A percentile compares a stretch with the other conserved stretches of the same genome.
phyloP scores from a whole-genome alignment of 2,329 filamentous ascomycete species.

The Botrytis cinerea region DNA sequence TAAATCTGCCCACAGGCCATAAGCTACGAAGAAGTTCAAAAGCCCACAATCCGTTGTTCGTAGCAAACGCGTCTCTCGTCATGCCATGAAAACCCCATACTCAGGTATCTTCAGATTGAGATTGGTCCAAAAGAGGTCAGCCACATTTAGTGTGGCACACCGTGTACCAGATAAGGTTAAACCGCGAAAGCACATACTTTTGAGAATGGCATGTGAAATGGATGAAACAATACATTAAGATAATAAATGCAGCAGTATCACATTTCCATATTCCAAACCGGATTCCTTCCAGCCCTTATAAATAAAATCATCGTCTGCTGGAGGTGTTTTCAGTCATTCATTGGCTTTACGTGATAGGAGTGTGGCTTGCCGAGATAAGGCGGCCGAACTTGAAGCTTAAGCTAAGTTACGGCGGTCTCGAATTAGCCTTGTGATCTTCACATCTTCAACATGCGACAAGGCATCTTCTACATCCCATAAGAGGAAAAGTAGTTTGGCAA shows the following conservation, averaged over 20 bases:
- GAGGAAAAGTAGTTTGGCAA: constrained; percentile 31
- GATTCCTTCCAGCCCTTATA: not conserved
- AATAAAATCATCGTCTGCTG: not conserved
- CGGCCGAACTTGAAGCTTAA: not conserved
- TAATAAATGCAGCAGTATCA: not conserved
- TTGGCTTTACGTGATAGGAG: not conserved
- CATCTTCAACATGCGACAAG: constrained; percentile 28
- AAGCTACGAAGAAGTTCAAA: not conserved
- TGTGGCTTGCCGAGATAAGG: constrained; percentile 23
- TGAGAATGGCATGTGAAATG: not conserved
- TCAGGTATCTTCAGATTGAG: not conserved
- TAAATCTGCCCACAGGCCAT: not conserved
- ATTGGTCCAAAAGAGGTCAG: constrained; percentile 6
- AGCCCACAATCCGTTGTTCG: constrained; percentile 4
- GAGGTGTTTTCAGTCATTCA: constrained; percentile 1
- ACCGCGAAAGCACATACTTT: not conserved
- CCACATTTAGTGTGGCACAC: constrained; percentile 22
- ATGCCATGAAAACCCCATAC: not conserved
- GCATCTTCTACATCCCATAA: constrained; percentile 24
- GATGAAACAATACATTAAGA: not conserved
- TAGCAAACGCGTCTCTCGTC: not conserved
- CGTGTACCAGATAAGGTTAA: constrained; percentile 3
- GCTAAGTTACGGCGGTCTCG: not conserved
- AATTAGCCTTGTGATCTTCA: constrained; percentile 31
- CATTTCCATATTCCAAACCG: not conserved